phyloP scores from a whole-genome alignment of 2,329 filamentous ascomycete genomes.

The Fusarium sp. region DNA sequence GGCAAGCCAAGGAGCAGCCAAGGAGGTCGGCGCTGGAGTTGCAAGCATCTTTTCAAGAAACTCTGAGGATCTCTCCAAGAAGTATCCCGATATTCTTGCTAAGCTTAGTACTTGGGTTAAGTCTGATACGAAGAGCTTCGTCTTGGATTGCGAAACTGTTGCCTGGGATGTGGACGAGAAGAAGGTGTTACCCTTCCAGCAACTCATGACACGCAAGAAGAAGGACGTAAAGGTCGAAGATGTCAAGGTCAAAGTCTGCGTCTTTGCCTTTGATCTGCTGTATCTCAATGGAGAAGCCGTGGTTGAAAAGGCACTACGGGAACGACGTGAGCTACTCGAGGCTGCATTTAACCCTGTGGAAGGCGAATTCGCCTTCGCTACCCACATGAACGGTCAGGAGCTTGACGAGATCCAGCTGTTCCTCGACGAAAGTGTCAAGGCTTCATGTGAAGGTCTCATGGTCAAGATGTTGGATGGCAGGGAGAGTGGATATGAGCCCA shows the following conservation, averaged over 20 bases:
- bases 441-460: conserved; percentile 97
- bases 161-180: conserved; percentile 96
- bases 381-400: conserved; percentile 83
- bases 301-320: conserved; percentile 84
- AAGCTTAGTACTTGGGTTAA: conserved; percentile 93
- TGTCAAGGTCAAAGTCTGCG: conserved; percentile 94
- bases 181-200: conserved; percentile 96
- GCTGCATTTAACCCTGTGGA: conserved; percentile 77
- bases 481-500: conserved; percentile 95
- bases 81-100: conserved; percentile 93
- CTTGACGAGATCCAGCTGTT: conserved; percentile 93
- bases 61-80: conserved; percentile 95
- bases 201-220: conserved; percentile 96
- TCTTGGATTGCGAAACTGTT: conserved; percentile 97
- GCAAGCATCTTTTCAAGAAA: conserved; percentile 97
- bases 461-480: conserved; percentile 97
- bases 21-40: conserved; percentile 74
- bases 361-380: conserved; percentile 91
- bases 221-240: conserved; percentile 97
- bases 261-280: conserved; percentile 94
- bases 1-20: conserved; percentile 65
- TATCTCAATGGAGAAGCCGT: conserved; percentile 92
- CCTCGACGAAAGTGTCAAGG: conserved; percentile 93
- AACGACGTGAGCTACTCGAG: conserved; percentile 78
- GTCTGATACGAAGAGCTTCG: conserved; percentile 88